These are phyloP conservation scores for Pythium grandisporangium DNA, from an alignment of 352 stramenopile species.

Conservation along the genomic window DNA sequence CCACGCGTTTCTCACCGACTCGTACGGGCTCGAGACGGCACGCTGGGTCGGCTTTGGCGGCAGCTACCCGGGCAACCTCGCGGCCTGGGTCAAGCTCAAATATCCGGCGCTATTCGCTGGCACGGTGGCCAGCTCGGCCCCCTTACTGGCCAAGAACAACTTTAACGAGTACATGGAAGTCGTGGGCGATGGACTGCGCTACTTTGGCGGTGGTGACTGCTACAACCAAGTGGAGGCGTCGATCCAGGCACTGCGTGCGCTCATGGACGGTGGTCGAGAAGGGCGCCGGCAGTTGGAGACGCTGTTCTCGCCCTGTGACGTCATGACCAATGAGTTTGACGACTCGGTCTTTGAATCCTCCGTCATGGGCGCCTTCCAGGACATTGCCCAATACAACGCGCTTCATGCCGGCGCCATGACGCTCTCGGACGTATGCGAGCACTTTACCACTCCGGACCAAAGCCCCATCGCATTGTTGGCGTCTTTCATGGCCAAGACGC, in stretches of 20 bases:
- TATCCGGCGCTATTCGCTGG: conserved; percentile 88
- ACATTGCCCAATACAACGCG: conserved; percentile 68
- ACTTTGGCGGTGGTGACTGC: conserved; percentile 78
- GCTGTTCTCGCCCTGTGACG: conserved; percentile 58
- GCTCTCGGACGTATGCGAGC: conserved; percentile 49
- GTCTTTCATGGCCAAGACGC: conserved; percentile 44
- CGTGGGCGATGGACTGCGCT: conserved; percentile 60
- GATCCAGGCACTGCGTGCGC: conserved; percentile 34
- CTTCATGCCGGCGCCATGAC: conserved; percentile 39
- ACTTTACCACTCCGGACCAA: conserved; percentile 25
- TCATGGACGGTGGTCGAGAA: conserved; percentile 44
- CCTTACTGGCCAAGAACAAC: conserved; percentile 74
- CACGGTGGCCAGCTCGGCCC: conserved; percentile 89
- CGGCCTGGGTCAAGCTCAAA: conserved; percentile 90
- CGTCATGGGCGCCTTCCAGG: conserved; percentile 71
- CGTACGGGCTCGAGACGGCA: conserved; percentile 44
- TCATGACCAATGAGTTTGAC: conserved; percentile 72
- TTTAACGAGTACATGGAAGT: conserved; percentile 88
- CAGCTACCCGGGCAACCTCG: conserved; percentile 93
- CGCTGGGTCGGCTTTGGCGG: conserved; percentile 94
- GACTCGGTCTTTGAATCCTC: conserved; percentile 73
- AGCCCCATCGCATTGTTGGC: conserved; percentile 31
- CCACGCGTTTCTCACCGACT: conserved; percentile 55
- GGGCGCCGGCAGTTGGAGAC: conserved; percentile 27
- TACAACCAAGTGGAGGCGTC: conserved; percentile 63